Percentiles rank a stretch among this genome's conserved stretches.
Evolutionary conservation across 495 filamentous ascomycete species (phyloP).

Genomic region (Hypoxylon cercidicola): DNA sequence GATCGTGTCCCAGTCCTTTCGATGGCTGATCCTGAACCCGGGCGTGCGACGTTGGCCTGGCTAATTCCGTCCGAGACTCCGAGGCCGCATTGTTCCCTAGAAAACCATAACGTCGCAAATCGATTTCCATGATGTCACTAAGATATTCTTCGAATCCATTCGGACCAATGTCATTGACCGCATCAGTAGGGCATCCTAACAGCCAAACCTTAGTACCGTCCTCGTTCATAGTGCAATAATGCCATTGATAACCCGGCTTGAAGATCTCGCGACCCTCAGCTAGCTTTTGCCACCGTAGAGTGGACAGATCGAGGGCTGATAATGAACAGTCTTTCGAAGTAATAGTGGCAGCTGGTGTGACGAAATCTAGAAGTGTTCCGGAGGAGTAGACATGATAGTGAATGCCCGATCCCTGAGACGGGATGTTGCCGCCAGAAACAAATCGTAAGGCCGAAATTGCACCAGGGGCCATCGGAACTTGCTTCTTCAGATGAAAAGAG

Average conservation of each 20-base stretch:
- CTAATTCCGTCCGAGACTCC: constrained; percentile 67
- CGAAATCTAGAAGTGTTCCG: constrained; percentile 89
- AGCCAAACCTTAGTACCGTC: constrained; percentile 96
- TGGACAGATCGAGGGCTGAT: constrained; percentile 84
- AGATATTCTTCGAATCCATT: constrained; percentile 83
- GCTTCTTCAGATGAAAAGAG: constrained; percentile 72
- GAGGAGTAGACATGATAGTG: constrained; percentile 97
- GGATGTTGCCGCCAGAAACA: constrained; percentile 85
- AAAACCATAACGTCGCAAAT: constrained; percentile 84
- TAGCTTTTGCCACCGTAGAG: constrained; percentile 90
- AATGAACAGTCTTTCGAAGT: constrained; percentile 85
- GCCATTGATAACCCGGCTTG: constrained; percentile 87
- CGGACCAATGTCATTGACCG: constrained; percentile 60
- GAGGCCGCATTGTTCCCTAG: constrained; percentile 78
- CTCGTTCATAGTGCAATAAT: constrained; percentile 94
- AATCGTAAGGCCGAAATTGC: constrained; percentile 91
- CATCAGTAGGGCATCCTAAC: constrained; percentile 86
- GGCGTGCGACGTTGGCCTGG: constrained; percentile 57
- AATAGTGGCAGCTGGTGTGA: constrained; percentile 89
- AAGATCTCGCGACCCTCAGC: constrained; percentile 95
- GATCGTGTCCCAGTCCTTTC: constrained; percentile 80
- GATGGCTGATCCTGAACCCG: constrained; percentile 59
- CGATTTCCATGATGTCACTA: constrained; percentile 91
- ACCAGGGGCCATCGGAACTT: constrained; percentile 77
- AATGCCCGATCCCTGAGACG: constrained; percentile 85